Evolutionary conservation across 2,329 filamentous ascomycete genomes (phyloP).

Genomic region (Xylaria sp.): DNA sequence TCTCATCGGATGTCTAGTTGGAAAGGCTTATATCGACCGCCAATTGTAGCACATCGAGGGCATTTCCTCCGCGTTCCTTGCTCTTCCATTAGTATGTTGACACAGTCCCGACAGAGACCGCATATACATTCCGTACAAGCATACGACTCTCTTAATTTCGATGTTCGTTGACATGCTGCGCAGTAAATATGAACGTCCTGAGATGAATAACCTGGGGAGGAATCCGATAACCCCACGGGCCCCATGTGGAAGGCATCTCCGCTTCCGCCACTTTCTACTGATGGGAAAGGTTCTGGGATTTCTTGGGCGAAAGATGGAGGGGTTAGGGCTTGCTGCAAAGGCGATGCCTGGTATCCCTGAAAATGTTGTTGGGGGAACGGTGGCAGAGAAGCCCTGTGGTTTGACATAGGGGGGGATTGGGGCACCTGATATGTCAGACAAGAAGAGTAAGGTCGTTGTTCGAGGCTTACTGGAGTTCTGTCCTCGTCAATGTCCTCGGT

Average conservation of each 20-base stretch:
- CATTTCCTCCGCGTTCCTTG: conserved; percentile 81
- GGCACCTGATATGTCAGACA: conserved; percentile 67
- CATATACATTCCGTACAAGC: conserved; percentile 98
- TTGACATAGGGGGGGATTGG: conserved; percentile 72
- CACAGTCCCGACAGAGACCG: conserved; percentile 88
- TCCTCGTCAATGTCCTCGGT: conserved; percentile 93
- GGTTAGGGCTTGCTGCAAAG: conserved; percentile 89
- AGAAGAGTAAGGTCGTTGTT: conserved; percentile 54
- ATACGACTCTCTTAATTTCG: conserved; percentile 83
- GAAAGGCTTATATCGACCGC: conserved; percentile 85
- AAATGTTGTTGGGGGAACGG: conserved; percentile 70
- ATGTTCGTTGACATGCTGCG: conserved; percentile 83
- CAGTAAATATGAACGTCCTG: conserved; percentile 91
- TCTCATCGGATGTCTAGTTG: conserved; percentile 81
- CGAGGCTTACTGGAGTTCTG: conserved; percentile 80
- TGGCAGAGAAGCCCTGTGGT: conserved; percentile 70
- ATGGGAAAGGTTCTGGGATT: conserved; percentile 83
- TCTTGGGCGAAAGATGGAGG: conserved; percentile 78
- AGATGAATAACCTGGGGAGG: conserved; percentile 78
- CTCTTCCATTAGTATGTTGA: conserved; percentile 81
- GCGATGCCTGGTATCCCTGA: conserved; percentile 86
- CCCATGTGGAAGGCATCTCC: conserved; percentile 79
- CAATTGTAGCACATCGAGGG: conserved; percentile 81
- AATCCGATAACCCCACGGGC: conserved; percentile 71
- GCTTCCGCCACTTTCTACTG: conserved; percentile 82